Evolutionary conservation across 495 filamentous ascomycete genomes (phyloP).

Genomic region (Penicillium coprophilum): DNA sequence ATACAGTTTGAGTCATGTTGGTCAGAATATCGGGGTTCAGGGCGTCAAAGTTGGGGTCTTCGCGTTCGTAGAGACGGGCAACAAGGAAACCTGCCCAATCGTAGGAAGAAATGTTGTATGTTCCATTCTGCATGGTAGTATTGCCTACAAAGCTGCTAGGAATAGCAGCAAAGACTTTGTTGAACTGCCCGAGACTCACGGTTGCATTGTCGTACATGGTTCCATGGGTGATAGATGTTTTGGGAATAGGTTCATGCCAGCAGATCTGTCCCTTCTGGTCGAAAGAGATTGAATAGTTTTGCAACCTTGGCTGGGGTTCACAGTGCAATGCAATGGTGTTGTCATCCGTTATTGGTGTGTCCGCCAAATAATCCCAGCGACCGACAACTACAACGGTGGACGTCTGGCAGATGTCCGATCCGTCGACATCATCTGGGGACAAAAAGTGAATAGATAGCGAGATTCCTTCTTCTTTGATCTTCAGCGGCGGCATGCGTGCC

Average conservation of each 20-base stretch:
- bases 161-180: slow-evolving; percentile 43
- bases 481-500: slow-evolving; percentile 29
- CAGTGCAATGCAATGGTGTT: slow-evolving; percentile 44
- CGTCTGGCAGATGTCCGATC: slow-evolving; percentile 35
- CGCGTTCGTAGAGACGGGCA: slow-evolving; percentile 37
- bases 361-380: slow-evolving; percentile 39
- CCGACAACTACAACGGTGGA: slow-evolving; percentile 40
- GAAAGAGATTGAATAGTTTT: slow-evolving; percentile 33
- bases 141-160: slow-evolving; percentile 40
- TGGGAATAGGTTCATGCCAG: slow-evolving; percentile 15
- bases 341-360: slow-evolving; percentile 24
- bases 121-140: slow-evolving; percentile 26
- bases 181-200: slow-evolving; percentile 42
- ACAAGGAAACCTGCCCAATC: slow-evolving; percentile 46
- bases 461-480: slow-evolving; percentile 28
- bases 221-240: slow-evolving; percentile 29
- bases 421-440: slow-evolving; percentile 26
- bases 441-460: slow-evolving; percentile 42
- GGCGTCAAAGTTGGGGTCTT: slow-evolving; percentile 27
- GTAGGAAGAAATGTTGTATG: slow-evolving; percentile 36
- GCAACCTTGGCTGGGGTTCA: slow-evolving; percentile 30
- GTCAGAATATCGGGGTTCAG: slow-evolving; percentile 29
- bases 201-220: slow-evolving; percentile 43
- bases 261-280: slow-evolving; percentile 38
- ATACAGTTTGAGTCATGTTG: slow-evolving; percentile 34